phyloP scores from a whole-genome alignment of 441 rosid species.

The Croton laevigatus region DNA sequence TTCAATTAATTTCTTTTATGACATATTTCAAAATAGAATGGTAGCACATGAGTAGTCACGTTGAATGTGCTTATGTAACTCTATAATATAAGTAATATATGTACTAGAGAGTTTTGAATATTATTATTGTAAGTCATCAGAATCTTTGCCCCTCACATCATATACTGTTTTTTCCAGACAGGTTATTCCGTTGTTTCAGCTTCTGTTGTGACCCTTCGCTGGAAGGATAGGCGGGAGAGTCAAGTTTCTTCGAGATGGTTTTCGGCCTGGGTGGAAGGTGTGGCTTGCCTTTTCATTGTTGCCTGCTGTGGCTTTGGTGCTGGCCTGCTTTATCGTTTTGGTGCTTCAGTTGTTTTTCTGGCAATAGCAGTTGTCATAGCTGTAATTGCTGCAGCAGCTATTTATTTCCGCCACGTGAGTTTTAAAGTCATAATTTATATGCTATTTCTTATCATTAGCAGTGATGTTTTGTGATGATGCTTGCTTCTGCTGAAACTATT shows the following conservation, averaged over 20 bases:
- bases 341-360: constrained; percentile 49
- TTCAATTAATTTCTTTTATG: background rate
- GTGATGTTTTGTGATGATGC: background rate
- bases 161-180: constrained; percentile 57
- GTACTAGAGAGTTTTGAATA: constrained; percentile 11
- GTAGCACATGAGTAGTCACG: background rate
- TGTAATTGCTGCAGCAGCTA: constrained; percentile 52
- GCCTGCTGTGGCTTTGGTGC: constrained; percentile 75
- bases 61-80: background rate
- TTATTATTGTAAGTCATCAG: constrained; percentile 2
- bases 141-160: constrained; percentile 13
- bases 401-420: constrained; percentile 68
- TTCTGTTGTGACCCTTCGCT: constrained; percentile 75
- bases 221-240: constrained; percentile 59
- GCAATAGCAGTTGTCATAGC: constrained; percentile 48
- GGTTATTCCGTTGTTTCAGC: constrained; percentile 98
- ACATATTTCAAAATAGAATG: background rate
- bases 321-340: constrained; percentile 62
- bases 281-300: constrained; percentile 61
- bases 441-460: background rate
- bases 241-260: constrained; percentile 47
- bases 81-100: background rate
- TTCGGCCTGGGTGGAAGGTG: constrained; percentile 74
- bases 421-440: background rate
- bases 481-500: background rate